phyloP scores from a whole-genome alignment of 2,329 filamentous ascomycete genomes.

The Colletotrichum zoysiae region DNA sequence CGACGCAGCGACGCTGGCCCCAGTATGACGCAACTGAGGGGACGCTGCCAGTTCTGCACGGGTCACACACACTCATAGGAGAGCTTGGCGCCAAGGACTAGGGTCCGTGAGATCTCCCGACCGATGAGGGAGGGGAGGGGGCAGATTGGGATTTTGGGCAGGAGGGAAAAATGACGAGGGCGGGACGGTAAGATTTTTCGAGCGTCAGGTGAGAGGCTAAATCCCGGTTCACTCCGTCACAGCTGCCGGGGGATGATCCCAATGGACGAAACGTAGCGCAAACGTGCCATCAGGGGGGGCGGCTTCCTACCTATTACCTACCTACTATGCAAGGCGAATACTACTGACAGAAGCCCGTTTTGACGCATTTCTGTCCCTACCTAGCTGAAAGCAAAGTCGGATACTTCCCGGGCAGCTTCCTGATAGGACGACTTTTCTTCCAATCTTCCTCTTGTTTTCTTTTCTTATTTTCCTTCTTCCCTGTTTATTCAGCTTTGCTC shows the following conservation, averaged over 20 bases:
- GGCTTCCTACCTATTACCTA: background rate
- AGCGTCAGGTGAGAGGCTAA: conserved; percentile 36
- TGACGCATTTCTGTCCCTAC: background rate
- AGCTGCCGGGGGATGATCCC: conserved; percentile 36
- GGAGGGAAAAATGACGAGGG: conserved; percentile 36
- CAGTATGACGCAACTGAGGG: conserved; percentile 41
- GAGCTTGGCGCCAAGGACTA: conserved; percentile 38
- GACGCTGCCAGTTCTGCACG: conserved; percentile 38
- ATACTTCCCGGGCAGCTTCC: conserved; percentile 13
- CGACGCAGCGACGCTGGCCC: conserved; percentile 10
- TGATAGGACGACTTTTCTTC: background rate
- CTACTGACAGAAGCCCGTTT: background rate
- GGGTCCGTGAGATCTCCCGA: conserved; percentile 37
- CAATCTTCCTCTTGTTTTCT: too few species aligned
- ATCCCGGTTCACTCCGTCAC: conserved; percentile 27
- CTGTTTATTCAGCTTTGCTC: background rate
- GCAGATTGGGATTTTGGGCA: conserved; percentile 5
- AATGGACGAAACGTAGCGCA: conserved; percentile 31
- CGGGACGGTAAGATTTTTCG: conserved; percentile 41
- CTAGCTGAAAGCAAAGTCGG: conserved; percentile 7
- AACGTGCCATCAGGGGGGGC: background rate
- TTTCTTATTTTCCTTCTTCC: background rate
- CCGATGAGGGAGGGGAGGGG: conserved; percentile 25
- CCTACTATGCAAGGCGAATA: background rate
- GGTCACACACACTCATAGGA: conserved; percentile 18